These are phyloP conservation scores for Lyophyllum semitale DNA, from an alignment of 768 basidiomycete genomes.

Conservation along the genomic window DNA sequence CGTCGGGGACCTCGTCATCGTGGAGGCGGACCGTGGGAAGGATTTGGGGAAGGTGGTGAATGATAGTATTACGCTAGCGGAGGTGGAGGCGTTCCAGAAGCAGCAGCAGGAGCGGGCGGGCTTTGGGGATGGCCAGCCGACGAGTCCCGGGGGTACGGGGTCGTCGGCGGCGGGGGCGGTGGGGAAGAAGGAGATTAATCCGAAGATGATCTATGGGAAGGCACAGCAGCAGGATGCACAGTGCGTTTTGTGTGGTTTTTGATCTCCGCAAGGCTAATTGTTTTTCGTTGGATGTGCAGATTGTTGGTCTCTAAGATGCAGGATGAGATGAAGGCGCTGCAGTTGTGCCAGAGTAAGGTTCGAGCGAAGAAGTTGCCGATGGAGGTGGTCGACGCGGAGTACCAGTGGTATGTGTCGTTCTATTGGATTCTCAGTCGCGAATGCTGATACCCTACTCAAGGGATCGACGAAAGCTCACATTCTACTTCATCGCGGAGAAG, in stretches of 20 bases:
- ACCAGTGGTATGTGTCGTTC: conserved; percentile 77
- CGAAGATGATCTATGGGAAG: conserved; percentile 95
- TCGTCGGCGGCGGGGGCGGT: conserved; percentile 21
- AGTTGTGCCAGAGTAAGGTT: conserved; percentile 90
- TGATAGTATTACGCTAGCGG: conserved; percentile 84
- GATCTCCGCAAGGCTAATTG: not conserved
- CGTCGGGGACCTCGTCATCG: conserved; percentile 91
- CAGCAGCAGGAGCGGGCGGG: conserved; percentile 64
- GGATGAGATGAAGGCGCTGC: conserved; percentile 91
- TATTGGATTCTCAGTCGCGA: not conserved
- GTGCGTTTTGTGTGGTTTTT: conserved; percentile 33
- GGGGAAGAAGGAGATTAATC: conserved; percentile 90
- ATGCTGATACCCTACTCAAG: conserved; percentile 25
- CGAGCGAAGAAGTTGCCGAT: conserved; percentile 93
- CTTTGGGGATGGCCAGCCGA: conserved; percentile 31
- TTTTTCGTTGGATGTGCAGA: conserved; percentile 35
- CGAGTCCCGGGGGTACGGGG: conserved; percentile 28
- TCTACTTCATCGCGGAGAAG: conserved; percentile 96
- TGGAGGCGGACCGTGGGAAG: conserved; percentile 93
- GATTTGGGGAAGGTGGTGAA: conserved; percentile 93
- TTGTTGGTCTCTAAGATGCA: conserved; percentile 79
- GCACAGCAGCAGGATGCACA: conserved; percentile 82
- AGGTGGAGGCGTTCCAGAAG: conserved; percentile 90
- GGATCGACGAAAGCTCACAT: conserved; percentile 97
- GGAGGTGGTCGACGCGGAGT: conserved; percentile 98